Conservation (phyloP, 495 filamentous ascomycete genomes). For the Bacidia rubella region DNA sequence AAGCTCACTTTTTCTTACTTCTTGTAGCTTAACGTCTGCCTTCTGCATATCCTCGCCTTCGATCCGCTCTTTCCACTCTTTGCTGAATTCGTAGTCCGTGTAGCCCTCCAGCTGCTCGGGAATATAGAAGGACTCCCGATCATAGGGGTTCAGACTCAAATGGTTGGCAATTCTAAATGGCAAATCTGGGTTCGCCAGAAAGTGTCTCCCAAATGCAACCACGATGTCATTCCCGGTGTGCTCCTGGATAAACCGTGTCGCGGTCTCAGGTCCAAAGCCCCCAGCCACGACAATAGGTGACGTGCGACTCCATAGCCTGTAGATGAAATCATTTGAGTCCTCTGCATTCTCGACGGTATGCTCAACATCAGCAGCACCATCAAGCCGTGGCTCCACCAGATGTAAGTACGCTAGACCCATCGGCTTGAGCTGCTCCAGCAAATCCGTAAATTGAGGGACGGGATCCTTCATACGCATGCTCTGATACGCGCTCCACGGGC, state of each 20-base stretch:
- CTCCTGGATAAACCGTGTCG: constrained; percentile 37
- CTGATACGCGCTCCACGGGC: constrained; percentile 52
- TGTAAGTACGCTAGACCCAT: constrained; percentile 55
- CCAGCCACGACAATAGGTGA: constrained; percentile 49
- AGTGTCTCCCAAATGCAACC: constrained; percentile 28
- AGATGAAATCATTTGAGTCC: constrained; percentile 40
- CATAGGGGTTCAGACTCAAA: constrained; percentile 40
- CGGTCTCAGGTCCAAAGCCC: constrained; percentile 36
- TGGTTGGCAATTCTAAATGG: constrained; percentile 45
- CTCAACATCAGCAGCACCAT: constrained; percentile 32
- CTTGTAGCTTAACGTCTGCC: too few species aligned
- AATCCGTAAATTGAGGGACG: constrained; percentile 45
- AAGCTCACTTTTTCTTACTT: too few species aligned
- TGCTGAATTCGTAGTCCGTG: constrained; percentile 49
- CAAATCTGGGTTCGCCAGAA: constrained; percentile 61
- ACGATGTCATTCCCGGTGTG: constrained; percentile 39
- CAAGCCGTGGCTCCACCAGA: constrained; percentile 41
- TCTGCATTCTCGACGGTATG: too few species aligned
- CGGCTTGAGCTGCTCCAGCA: constrained; percentile 38
- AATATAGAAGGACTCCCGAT: constrained; percentile 47
- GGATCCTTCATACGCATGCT: constrained; percentile 55
- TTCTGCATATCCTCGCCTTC: too few species aligned
- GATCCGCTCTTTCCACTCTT: constrained; percentile 26
- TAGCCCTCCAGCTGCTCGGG: constrained; percentile 41
- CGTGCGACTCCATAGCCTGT: constrained; percentile 34